Evolutionary conservation across 1,284 basidiomycete species (phyloP).

Genomic region (Leccinum pachyderme): DNA sequence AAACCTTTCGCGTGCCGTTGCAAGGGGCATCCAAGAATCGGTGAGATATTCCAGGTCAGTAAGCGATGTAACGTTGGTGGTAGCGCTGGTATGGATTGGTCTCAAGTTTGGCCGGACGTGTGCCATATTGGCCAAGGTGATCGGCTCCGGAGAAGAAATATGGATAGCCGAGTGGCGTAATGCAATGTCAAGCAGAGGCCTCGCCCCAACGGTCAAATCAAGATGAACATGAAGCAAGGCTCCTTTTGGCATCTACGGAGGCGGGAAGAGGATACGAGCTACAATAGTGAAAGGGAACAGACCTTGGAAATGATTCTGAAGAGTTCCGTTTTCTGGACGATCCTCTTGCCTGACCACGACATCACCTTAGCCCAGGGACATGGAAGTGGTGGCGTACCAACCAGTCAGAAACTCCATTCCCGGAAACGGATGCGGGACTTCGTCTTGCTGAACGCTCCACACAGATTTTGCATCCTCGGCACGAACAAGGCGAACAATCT

Average conservation of each 20-base stretch:
- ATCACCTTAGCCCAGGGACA: neutral
- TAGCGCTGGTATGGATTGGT: conserved; percentile 40
- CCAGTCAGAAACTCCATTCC: conserved; percentile 78
- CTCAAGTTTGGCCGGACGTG: conserved; percentile 52
- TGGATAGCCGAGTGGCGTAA: conserved; percentile 57
- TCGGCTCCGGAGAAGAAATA: conserved; percentile 41
- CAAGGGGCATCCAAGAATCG: conserved; percentile 52
- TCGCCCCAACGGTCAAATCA: conserved; percentile 62
- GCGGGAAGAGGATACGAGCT: neutral
- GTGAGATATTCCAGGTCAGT: conserved; percentile 45
- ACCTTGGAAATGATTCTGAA: conserved; percentile 61
- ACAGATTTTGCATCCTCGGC: conserved; percentile 51
- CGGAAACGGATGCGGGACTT: conserved; percentile 60
- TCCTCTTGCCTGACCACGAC: conserved; percentile 43
- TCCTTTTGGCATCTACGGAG: conserved; percentile 70
- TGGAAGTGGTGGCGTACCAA: conserved; percentile 19
- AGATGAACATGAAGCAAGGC: conserved; percentile 69
- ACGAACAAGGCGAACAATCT: conserved; percentile 52
- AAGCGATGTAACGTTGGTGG: conserved; percentile 37
- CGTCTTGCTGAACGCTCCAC: conserved; percentile 55
- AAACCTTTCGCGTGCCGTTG: conserved; percentile 53
- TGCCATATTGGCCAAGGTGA: conserved; percentile 28
- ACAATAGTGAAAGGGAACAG: conserved; percentile 14
- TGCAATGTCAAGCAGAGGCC: conserved; percentile 51
- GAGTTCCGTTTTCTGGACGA: conserved; percentile 55